phyloP scores from a whole-genome alignment of 139 green algal species.

The Gonium pectorale region DNA sequence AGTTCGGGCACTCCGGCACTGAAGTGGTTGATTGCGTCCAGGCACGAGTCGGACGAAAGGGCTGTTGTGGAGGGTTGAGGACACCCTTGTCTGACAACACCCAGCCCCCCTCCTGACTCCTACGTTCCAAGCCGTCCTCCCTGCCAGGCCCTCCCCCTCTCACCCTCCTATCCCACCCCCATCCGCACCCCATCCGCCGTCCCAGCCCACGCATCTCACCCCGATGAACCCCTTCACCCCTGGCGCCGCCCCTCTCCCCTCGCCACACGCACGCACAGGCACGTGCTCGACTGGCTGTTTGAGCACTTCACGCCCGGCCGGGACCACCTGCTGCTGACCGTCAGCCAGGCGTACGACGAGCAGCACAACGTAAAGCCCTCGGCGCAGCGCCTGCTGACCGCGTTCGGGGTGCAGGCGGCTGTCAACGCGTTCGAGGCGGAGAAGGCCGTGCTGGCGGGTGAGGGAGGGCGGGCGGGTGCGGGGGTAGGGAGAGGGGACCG shows the following conservation, averaged over 20 bases:
- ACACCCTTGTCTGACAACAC: too few species aligned
- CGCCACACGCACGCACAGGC: neutral
- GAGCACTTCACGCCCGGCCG: constrained; percentile 19
- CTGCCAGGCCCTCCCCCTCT: too few species aligned
- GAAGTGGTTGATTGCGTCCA: too few species aligned
- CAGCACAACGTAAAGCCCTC: constrained; percentile 11
- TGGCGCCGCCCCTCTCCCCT: neutral
- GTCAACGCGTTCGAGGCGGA: constrained; percentile 49
- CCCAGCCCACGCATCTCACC: too few species aligned
- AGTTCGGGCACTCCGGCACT: too few species aligned
- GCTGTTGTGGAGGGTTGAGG: too few species aligned
- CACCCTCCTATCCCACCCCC: too few species aligned
- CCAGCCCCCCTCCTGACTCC: too few species aligned
- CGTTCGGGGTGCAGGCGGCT: constrained; percentile 53
- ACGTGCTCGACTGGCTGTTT: constrained; percentile 43
- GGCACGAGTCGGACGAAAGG: too few species aligned
- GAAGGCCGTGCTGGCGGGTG: constrained; percentile 46
- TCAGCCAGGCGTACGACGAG: constrained; percentile 29
- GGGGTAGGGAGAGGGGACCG: neutral
- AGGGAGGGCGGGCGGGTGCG: neutral
- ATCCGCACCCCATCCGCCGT: too few species aligned
- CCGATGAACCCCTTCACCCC: neutral
- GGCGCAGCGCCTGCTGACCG: constrained; percentile 50
- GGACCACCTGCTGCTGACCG: constrained; percentile 30
- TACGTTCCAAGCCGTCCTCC: too few species aligned